Conservation (phyloP, 2,329 filamentous ascomycete genomes). For the Aspergillus caelatus region DNA sequence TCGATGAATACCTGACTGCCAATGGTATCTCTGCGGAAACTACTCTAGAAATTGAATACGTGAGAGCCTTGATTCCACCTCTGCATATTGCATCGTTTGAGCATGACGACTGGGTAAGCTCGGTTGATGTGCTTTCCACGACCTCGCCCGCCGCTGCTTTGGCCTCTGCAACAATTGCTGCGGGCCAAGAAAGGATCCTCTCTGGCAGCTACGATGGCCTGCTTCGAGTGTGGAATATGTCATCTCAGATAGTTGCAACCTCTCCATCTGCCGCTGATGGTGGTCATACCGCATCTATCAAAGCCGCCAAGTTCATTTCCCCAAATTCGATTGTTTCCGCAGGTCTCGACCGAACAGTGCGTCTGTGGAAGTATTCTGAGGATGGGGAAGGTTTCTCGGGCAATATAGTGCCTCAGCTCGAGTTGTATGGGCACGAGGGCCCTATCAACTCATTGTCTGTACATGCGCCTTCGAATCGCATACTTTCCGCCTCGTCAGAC, state of each 20-base stretch:
- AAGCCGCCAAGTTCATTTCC: slow-evolving; percentile 81
- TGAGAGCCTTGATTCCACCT: slow-evolving; percentile 86
- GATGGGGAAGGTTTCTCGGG: slow-evolving; percentile 61
- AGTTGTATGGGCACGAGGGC: slow-evolving; percentile 80
- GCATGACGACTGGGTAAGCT: slow-evolving; percentile 96
- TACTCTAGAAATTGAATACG: slow-evolving; percentile 87
- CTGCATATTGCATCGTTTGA: slow-evolving; percentile 89
- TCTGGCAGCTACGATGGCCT: slow-evolving; percentile 93
- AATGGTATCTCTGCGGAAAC: slow-evolving; percentile 89
- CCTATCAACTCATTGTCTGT: slow-evolving; percentile 75
- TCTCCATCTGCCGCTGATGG: slow-evolving; percentile 68
- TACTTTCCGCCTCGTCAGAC: slow-evolving; percentile 85
- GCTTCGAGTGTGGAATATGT: slow-evolving; percentile 85
- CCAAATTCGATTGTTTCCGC: slow-evolving; percentile 78
- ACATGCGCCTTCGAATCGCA: slow-evolving; percentile 71
- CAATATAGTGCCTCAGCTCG: slow-evolving; percentile 71
- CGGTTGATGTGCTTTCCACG: slow-evolving; percentile 76
- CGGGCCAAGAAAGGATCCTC: slow-evolving; percentile 72
- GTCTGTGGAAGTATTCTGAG: slow-evolving; percentile 87
- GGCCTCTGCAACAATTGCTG: slow-evolving; percentile 52
- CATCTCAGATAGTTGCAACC: slow-evolving; percentile 79
- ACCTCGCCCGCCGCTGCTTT: slow-evolving; percentile 64
- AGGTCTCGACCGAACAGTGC: slow-evolving; percentile 80
- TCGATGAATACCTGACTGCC: slow-evolving; percentile 85
- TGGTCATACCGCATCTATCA: slow-evolving; percentile 76